Base-by-base conservation (phyloP, 2,329 filamentous ascomycete species). In the Beauveria sp. region DNA sequence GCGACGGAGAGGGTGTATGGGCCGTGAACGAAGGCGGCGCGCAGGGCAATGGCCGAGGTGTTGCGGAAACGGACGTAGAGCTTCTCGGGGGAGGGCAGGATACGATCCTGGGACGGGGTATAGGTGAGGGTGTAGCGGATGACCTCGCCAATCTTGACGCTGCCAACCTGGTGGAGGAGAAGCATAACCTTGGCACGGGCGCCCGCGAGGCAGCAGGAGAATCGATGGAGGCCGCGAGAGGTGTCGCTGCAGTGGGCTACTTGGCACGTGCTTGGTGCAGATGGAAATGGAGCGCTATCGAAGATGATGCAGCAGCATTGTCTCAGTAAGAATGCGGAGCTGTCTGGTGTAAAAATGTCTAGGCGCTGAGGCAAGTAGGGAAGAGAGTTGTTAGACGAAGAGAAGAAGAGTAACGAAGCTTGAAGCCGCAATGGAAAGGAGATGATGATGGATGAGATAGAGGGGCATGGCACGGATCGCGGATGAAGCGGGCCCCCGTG, bases 11-110 rank as follows among this genome's bases (percentile, higher is more conserved):
- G 83, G 0, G 88, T 96, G 72, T 99, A 99, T 1, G 95, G 95
- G 0, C 95, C 95, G 76, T 97, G 95, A 60, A 99, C 88, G 73
- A 97, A 99, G 62, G 95, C 95, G 60, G 95, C 95, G 70, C 95
- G 90, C 45, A 98, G 80, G 18, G 95, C 90, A 66, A 96, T 90
- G 62, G 91, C 89, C 45, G 90, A 95, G 10, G 90, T 93, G 75
- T 99, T 99, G 73, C 90, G 93, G 73, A 99, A 87, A 68, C 90
- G 91, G 51, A 99, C 84, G 75, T 91, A 85, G 43, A 99, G 85
- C 68, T 86, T 82, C 66, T 88, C 80, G 31, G 93, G 93, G 5
- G 91, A 88, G 4, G 95, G 95, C 3, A 96, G 83, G 71, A 97
- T 96, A 67, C 91, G 91, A 75, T 98, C 95, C 69, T 87, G 83